Percentiles rank a stretch among this genome's conserved stretches.
phyloP scores from a whole-genome alignment of 2,329 filamentous ascomycete species.

The Endoconidiophora polonica region DNA sequence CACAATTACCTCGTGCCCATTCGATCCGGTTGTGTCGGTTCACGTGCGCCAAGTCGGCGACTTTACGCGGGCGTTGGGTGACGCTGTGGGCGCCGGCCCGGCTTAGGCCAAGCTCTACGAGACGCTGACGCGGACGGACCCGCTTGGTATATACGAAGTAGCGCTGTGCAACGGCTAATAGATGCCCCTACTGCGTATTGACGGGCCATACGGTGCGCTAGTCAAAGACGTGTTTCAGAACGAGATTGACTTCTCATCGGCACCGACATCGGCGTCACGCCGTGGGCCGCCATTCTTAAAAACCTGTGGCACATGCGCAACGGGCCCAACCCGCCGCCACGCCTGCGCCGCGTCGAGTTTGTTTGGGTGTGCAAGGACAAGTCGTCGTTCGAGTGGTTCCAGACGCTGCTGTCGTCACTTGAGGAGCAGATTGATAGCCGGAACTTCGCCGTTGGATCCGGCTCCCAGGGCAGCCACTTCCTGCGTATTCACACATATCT shows the following conservation, averaged over 20 bases:
- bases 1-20: conserved; percentile 95
- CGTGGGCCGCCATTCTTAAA: conserved; percentile 78
- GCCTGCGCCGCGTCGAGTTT: conserved; percentile 89
- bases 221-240: conserved; percentile 96
- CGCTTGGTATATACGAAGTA: conserved; percentile 94
- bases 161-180: conserved; percentile 82
- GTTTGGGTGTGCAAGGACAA: conserved; percentile 98
- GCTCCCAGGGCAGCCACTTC: conserved; percentile 62
- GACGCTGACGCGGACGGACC: conserved; percentile 39
- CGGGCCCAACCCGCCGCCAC: conserved; percentile 71
- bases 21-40: conserved; percentile 84
- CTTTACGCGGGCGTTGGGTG: conserved; percentile 85
- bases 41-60: conserved; percentile 95
- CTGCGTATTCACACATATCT: conserved; percentile 96
- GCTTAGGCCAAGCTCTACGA: conserved; percentile 80
- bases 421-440: conserved; percentile 67
- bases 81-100: conserved; percentile 79
- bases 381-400: conserved; percentile 96
- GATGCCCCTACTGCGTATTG: conserved; percentile 80
- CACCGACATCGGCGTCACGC: conserved; percentile 74
- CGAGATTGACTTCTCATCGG: conserved; percentile 73
- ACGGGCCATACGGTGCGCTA: conserved; percentile 90
- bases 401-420: conserved; percentile 77
- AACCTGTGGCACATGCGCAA: conserved; percentile 97
- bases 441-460: conserved; percentile 38